Base-by-base conservation (phyloP, 106 monocot species). In the Gastrodia elata region DNA sequence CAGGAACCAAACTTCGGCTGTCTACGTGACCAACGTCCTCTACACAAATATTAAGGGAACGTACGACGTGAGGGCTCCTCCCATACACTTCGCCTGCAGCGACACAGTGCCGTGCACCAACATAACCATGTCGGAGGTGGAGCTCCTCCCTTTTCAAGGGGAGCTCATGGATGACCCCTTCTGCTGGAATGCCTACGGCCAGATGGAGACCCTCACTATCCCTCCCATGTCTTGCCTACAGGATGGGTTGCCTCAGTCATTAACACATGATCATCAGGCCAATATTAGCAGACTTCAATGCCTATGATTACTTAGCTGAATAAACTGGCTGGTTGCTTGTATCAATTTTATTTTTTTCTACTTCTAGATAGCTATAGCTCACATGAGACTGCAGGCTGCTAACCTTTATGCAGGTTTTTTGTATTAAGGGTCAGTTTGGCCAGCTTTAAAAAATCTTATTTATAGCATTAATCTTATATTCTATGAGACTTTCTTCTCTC, bases 101-200 rank as follows among this genome's bases (percentile, higher is more conserved):
- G 98, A 98, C 74, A 78, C 82, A 10, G 75, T 98, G 46, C 86
- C 93, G 0, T 98, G 98, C 73, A 98, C 98, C 32, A 88, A 93
- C 75, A 98, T 93, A 22, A 89, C 87, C 33, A 98, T 98, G 93
- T 84, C 93, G 5, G 98, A 93, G 73, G 91, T 93, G 28, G 93
- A 98, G 80, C 75, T 98, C 65, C 81, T 91, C 15, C 93, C 98
- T 0, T 83, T 77, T 42, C 64, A 81, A 43, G 98, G 93, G 68
- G 98, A 93, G 85, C 39, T 93, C 22, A 78, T 98, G 27, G 93
- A 91, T 16, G 98, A 98, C 33, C 93, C 98, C 13, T 98, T 91
- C 80, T 98, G 98, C 32, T 98, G 98, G 98, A 98, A 91, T 22
- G 98, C 93, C 2, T 98, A 93, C 35, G 98, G 93, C 2, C 46